Conservation (phyloP, 805 yeast genomes). For the Wickerhamomyces strasburgensis region DNA sequence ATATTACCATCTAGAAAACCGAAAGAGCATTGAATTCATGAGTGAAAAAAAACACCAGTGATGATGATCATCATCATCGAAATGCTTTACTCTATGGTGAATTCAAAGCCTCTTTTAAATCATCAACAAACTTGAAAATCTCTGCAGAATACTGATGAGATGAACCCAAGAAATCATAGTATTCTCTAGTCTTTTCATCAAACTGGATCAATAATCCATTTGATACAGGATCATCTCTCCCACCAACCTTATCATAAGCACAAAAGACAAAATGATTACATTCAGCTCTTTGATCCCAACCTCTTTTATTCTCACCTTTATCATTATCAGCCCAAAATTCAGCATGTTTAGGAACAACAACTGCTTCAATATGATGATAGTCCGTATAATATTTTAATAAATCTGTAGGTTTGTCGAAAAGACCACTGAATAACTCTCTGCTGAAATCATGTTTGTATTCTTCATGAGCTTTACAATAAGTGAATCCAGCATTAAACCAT, state of each 20-base stretch:
- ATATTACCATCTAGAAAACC: no score
- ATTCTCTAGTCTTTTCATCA: constrained; percentile 11
- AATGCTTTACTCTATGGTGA: no score
- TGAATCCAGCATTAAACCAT: constrained; percentile 61
- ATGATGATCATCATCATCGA: no score
- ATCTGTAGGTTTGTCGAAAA: constrained; percentile 16
- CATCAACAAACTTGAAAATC: constrained; percentile 6
- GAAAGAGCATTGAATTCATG: no score
- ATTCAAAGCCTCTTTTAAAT: neutral
- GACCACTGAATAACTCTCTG: constrained; percentile 16
- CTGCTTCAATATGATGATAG: constrained; percentile 37
- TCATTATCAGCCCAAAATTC: constrained; percentile 30
- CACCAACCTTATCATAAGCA: constrained; percentile 51
- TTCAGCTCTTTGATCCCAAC: constrained; percentile 44
- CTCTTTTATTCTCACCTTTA: constrained; percentile 36
- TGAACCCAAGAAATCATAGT: constrained; percentile 32
- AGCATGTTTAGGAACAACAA: constrained; percentile 46
- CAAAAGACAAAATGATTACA: constrained; percentile 53
- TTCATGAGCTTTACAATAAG: constrained; percentile 36
- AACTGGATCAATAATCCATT: constrained; percentile 21
- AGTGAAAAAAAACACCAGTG: no score
- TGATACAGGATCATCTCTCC: constrained; percentile 13
- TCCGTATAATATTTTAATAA: constrained; percentile 31
- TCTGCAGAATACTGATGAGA: constrained; percentile 9
- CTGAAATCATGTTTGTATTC: constrained; percentile 30